Conservation (phyloP, 2,329 filamentous ascomycete species). For the Hypoxylon sp. region DNA sequence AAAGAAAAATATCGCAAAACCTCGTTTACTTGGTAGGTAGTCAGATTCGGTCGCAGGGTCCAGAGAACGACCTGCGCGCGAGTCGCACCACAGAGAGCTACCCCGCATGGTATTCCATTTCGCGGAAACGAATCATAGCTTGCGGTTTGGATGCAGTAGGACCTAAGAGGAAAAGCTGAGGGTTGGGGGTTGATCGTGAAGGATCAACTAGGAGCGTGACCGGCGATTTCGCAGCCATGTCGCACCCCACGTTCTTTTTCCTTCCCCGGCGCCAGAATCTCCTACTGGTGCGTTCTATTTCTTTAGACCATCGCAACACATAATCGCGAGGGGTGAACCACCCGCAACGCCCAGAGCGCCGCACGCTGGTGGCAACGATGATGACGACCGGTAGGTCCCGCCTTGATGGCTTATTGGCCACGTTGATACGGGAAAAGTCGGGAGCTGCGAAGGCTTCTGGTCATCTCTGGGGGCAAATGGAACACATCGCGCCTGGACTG, state of each 20-base stretch:
- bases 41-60: conserved; percentile 32
- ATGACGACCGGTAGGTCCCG: conserved; percentile 15
- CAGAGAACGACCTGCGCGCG: conserved; percentile 23
- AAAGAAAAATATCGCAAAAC: conserved; percentile 36
- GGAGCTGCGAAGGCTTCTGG: conserved; percentile 21
- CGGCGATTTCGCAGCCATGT: conserved; percentile 35
- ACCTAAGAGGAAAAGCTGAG: conserved; percentile 43
- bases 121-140: conserved; percentile 41
- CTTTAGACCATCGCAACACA: conserved; percentile 44
- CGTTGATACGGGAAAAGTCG: conserved; percentile 27
- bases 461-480: conserved; percentile 18
- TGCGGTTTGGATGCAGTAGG: conserved; percentile 38
- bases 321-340: conserved; percentile 36
- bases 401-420: conserved; percentile 25
- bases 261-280: conserved; percentile 20
- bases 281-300: conserved; percentile 39
- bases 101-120: conserved; percentile 38
- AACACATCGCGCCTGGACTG: conserved; percentile 3
- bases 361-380: conserved; percentile 26
- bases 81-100: conserved; percentile 40
- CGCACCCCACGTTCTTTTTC: conserved; percentile 37
- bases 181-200: conserved; percentile 43
- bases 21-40: conserved; percentile 11
- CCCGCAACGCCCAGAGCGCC: conserved; percentile 21
- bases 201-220: conserved; percentile 39